Evolutionary conservation across 176 grass and related monocot genomes (phyloP).

Genomic region (sorghum (Sorghum bicolor)): DNA sequence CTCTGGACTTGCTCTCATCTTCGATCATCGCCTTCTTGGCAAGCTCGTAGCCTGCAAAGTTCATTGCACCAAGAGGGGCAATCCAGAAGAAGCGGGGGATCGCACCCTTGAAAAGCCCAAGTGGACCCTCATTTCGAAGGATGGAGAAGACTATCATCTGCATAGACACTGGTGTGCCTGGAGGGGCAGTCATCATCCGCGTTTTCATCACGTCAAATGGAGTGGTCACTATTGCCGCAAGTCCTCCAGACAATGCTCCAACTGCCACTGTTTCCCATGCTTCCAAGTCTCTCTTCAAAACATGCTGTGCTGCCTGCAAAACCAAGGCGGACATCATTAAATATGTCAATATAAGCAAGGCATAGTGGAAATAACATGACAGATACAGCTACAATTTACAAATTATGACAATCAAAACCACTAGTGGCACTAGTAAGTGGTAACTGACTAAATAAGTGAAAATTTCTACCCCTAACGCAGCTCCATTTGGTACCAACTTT

Average conservation of each 20-base stretch:
- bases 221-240: conserved; percentile 85
- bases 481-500: background rate
- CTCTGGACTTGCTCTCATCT: conserved; percentile 28
- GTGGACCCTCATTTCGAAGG: conserved; percentile 74
- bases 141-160: conserved; percentile 89
- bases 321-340: background rate
- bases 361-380: background rate
- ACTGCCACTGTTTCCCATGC: conserved; percentile 85
- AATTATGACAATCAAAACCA: background rate
- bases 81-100: conserved; percentile 95
- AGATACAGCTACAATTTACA: background rate
- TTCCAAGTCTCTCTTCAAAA: conserved; percentile 71
- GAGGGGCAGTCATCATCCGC: conserved; percentile 90
- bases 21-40: conserved; percentile 88
- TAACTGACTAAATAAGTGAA: background rate
- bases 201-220: conserved; percentile 99
- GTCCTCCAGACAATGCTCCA: conserved; percentile 81
- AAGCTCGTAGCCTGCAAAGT: conserved; percentile 94
- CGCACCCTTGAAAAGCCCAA: conserved; percentile 84
- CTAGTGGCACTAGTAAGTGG: background rate
- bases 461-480: background rate
- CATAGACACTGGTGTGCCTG: conserved; percentile 78
- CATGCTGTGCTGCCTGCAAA: conserved; percentile 63
- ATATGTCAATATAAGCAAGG: background rate
- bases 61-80: conserved; percentile 93